phyloP scores from a whole-genome alignment of 2,329 filamentous ascomycete species.

The Lasiodiplodia sp. region DNA sequence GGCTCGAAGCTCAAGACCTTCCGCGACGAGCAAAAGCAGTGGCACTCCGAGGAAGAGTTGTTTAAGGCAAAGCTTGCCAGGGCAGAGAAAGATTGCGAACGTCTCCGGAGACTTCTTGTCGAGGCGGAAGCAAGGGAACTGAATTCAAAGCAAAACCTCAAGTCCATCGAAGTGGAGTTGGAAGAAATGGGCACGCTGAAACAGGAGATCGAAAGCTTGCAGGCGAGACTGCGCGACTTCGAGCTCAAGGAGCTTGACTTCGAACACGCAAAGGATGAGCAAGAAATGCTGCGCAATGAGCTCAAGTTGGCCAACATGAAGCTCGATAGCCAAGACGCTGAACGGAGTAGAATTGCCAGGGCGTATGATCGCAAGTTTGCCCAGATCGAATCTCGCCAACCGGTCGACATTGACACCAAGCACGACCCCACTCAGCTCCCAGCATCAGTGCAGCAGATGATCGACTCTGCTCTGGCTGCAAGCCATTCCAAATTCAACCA shows the following conservation, averaged over 20 bases:
- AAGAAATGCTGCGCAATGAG: constrained; percentile 65
- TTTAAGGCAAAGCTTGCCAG: constrained; percentile 66
- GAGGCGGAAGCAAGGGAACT: constrained; percentile 74
- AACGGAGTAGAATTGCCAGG: constrained; percentile 56
- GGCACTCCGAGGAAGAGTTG: constrained; percentile 63
- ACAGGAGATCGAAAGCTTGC: constrained; percentile 65
- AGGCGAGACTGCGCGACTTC: constrained; percentile 67
- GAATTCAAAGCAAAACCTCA: constrained; percentile 67
- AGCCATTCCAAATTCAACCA: constrained; percentile 56
- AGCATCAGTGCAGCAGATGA: constrained; percentile 53
- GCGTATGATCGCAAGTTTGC: constrained; percentile 58
- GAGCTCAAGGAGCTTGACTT: constrained; percentile 70
- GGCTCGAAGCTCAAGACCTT: constrained; percentile 70
- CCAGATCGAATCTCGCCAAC: constrained; percentile 44
- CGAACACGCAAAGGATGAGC: constrained; percentile 63
- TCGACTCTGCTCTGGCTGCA: constrained; percentile 57
- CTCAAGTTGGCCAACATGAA: constrained; percentile 67
- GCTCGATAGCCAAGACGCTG: constrained; percentile 60
- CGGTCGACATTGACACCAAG: constrained; percentile 32
- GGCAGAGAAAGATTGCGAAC: constrained; percentile 67
- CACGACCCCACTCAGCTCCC: constrained; percentile 43
- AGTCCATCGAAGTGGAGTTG: constrained; percentile 67
- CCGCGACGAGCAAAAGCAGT: constrained; percentile 74
- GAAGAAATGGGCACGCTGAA: constrained; percentile 68
- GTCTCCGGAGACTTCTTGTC: constrained; percentile 70